Base-by-base conservation (phyloP, 768 basidiomycete genomes). In the Gelatoporia subvermispora region DNA sequence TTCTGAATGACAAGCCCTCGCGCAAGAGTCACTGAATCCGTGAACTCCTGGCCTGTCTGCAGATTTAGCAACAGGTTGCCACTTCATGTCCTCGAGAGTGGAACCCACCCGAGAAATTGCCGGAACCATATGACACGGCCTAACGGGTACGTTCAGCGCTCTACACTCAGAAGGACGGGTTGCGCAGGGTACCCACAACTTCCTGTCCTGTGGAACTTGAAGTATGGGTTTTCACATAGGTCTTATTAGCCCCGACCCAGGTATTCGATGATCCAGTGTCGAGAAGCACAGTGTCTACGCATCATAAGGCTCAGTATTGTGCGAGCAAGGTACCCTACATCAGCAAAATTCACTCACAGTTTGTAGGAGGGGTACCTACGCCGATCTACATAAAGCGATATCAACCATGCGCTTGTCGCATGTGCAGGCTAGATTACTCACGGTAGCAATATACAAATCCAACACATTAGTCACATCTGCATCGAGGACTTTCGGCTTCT, bases 201-300 rank as follows among this genome's bases (percentile, higher is more conserved):
- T 51, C 48, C 17, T 60, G 60, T 1, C 65, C 66, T 2, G 68
- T 73, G 36, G 51, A 52, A 24, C 64, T 59, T 49, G 72, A 71
- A 1, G 78, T 73, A 21, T 58, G 63, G 0, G 77, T 76, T 10
- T 62, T 66, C 2, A 59, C 65, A 62, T 74, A 83, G 24, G 61
- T 45, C 45, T 65, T 71, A 40, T 59, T 64, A 1, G 79, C 81
- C 55, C 79, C 79, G 25, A 81, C 60, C 79, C 78, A 82, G 11
- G 77, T 79, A 58, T 79, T 78, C 28, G 66, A 75, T 65, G 68
- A 73, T 54, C 66, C 76, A 0, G 78, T 82, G 47, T 82, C 80
- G 22, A 82, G 77, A 25, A 82, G 66, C 18, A 84, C 70, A 3
- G 56, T 70, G 53, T 70, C 68, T 68, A 21, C 9, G 18, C 2